Base-by-base conservation (phyloP, 768 basidiomycete genomes). In the Cubamyces sp. region DNA sequence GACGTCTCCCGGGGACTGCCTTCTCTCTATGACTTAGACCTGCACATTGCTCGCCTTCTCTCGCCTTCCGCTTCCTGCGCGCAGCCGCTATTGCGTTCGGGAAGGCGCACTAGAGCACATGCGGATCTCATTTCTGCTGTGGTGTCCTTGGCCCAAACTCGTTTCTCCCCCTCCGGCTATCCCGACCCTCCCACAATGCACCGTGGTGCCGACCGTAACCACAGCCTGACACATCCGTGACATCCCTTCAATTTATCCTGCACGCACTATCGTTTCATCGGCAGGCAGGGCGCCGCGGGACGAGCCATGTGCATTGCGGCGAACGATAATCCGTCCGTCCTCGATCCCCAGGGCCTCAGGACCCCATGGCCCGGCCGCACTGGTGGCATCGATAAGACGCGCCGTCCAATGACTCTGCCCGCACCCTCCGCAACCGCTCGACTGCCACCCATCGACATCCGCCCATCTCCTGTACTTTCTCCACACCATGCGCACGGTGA, bases 351-450 rank as follows among this genome's bases (percentile, higher is more conserved):
- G 34, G 34, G 34, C 34, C 34, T 34, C 34, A 40, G 23, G 56
- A 18, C 42, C 37, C 34, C 56, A 23, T 30, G 50, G 41, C 48
- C 48, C 48, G 16, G 48, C 21, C 19, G 48, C 23, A 15, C 48
- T 49, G 58, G 50, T 39, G 23, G 34, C 48, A 62, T 62, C 55
- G 61, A 62, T 62, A 62, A 62, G 55, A 55, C 61, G 49, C 61
- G 61, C 53, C 54, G 55, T 50, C 42, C 41, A 34, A 43, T 45
- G 21, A 51, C 49, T 19, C 25, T 49, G 19, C 34, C 49, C 21
- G 18, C 41, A 16, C 28, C 39, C 48, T 8, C 28, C 48, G 16
- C 25, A 26, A 26, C 25, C n/a, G 14, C 41, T 5, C 21, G 26
- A 30, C 40, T 50, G 49, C 49, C 57, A 51, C 41, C n/a, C 42